Conservation (phyloP, 2,329 filamentous ascomycete species). For the Penicillium sp. region DNA sequence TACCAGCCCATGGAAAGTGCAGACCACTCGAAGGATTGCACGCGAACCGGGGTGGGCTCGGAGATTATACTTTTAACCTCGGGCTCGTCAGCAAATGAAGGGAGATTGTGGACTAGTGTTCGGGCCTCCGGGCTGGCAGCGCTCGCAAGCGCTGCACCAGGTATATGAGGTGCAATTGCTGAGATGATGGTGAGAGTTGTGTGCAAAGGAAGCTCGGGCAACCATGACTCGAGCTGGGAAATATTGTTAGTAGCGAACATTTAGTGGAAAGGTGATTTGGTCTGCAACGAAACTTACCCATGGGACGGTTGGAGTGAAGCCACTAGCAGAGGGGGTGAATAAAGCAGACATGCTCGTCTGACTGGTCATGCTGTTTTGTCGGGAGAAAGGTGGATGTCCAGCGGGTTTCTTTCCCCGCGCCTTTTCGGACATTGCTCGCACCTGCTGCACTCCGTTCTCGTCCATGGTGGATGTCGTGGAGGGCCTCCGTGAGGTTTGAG, state of each 20-base stretch:
- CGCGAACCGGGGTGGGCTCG: constrained; percentile 63
- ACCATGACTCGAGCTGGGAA: constrained; percentile 72
- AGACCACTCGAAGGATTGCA: constrained; percentile 92
- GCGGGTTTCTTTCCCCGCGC: constrained; percentile 91
- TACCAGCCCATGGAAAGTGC: constrained; percentile 88
- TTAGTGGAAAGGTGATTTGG: too few relatives aligned
- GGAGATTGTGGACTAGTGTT: constrained; percentile 37
- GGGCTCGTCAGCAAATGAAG: constrained; percentile 42
- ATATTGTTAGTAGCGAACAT: constrained; percentile 11
- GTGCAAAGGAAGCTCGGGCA: constrained; percentile 82
- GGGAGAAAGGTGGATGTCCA: constrained; percentile 69
- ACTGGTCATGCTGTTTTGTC: constrained; percentile 82
- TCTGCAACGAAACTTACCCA: constrained; percentile 49
- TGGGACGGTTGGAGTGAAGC: constrained; percentile 66
- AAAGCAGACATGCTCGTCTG: constrained; percentile 57
- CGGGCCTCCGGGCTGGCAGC: constrained; percentile 34
- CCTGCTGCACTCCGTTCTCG: constrained; percentile 70
- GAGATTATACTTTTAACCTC: constrained; percentile 57
- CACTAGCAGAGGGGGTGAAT: constrained; percentile 44
- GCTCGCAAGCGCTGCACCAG: constrained; percentile 38
- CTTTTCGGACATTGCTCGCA: constrained; percentile 93
- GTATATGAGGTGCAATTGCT: constrained; percentile 45
- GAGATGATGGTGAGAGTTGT: constrained; percentile 72
- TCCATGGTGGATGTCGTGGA: constrained; percentile 62
- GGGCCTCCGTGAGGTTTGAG: constrained; percentile 51